Evolutionary conservation across 345 rosid genomes (phyloP).

Genomic region (Eucalyptus curtisii): DNA sequence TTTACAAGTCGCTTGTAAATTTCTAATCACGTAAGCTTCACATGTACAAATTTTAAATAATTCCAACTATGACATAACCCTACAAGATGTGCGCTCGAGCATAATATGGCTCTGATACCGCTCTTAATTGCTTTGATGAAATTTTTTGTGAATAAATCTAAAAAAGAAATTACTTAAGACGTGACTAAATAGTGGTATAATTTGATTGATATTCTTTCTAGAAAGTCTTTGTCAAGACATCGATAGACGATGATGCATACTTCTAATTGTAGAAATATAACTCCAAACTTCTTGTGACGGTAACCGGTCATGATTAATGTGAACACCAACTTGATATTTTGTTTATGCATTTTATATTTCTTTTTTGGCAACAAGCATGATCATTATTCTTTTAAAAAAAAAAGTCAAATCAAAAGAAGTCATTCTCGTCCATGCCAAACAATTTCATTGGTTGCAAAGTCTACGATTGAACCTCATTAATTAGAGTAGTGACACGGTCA

Average conservation of each 20-base stretch:
- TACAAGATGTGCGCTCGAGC: background rate
- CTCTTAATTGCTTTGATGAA: background rate
- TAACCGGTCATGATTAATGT: background rate
- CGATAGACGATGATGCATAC: background rate
- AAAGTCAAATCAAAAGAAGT: background rate
- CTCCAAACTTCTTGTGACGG: background rate
- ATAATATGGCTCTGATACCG: background rate
- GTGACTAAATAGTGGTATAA: background rate
- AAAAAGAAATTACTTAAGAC: background rate
- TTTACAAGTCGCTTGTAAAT: background rate
- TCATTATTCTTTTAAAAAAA: background rate
- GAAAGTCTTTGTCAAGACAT: background rate
- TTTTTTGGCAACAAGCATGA: background rate
- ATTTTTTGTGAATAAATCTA: background rate
- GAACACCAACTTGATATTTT: background rate
- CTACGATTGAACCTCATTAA: background rate
- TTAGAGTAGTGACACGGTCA: background rate
- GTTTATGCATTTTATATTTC: background rate
- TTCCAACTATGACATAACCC: background rate
- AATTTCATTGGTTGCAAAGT: background rate
- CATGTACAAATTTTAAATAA: background rate
- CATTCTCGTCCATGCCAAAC: background rate
- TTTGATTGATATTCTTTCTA: background rate
- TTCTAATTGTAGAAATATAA: background rate
- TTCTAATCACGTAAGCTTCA: background rate